Percentiles rank a stretch among this genome's conserved stretches.
These are phyloP conservation scores for Podila clonocystis DNA, from an alignment of 192 early-diverging fungal genomes.

Conservation along the genomic window DNA sequence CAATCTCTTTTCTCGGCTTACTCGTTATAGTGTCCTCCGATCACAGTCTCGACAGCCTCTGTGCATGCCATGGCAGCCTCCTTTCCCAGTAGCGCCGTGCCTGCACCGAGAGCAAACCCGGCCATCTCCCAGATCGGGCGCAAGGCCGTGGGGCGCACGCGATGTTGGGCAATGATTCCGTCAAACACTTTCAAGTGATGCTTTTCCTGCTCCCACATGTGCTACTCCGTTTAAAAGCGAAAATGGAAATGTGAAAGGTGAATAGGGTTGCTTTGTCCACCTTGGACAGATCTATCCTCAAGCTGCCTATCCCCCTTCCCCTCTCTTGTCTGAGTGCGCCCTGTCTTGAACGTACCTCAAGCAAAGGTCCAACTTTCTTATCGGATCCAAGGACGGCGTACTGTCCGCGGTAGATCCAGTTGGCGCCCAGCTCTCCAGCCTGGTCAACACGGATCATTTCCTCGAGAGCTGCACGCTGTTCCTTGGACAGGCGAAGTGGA, in stretches of 20 bases:
- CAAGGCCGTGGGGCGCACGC: constrained; percentile 87
- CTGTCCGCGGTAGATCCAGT: constrained; percentile 97
- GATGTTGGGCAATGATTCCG: constrained; percentile 73
- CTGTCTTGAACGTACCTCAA: constrained; percentile 63
- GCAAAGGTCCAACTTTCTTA: constrained; percentile 70
- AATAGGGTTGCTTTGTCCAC: neutral
- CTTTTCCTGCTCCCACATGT: constrained; percentile 98
- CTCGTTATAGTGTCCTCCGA: constrained; percentile 97
- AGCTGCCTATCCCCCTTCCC: too few relatives aligned
- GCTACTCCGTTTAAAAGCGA: constrained; percentile 46
- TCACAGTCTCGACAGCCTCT: constrained; percentile 96
- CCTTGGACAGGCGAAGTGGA: constrained; percentile 51
- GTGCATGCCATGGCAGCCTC: constrained; percentile 99
- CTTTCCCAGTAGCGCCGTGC: constrained; percentile 90
- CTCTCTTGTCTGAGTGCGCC: neutral
- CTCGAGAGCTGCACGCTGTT: constrained; percentile 69
- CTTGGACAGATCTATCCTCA: too few relatives aligned
- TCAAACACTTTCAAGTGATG: constrained; percentile 85
- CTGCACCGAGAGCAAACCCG: constrained; percentile 87
- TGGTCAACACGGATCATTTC: constrained; percentile 96
- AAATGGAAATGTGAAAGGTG: neutral
- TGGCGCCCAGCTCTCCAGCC: constrained; percentile 95
- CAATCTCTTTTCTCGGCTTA: constrained; percentile 27
- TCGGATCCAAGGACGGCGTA: constrained; percentile 79
- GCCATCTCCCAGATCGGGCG: constrained; percentile 88